phyloP scores from a whole-genome alignment of 225 moss, liverwort and hornwort genomes.

The Physcomitrium patens region DNA sequence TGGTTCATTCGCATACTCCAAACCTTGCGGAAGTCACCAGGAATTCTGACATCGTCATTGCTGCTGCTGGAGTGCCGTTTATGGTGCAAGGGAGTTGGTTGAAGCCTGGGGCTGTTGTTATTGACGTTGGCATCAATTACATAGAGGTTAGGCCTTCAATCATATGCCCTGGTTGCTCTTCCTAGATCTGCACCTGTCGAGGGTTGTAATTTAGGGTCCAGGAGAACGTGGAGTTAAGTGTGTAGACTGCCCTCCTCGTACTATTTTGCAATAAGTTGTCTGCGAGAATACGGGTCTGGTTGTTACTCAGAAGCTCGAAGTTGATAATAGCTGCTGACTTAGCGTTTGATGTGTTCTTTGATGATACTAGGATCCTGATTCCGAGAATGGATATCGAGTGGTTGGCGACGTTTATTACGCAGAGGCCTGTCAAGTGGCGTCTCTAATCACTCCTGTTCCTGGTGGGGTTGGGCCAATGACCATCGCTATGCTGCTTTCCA shows the following conservation, averaged over 20 bases:
- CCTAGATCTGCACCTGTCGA: background rate
- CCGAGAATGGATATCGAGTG: slow-evolving; percentile 80
- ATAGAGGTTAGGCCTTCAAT: slow-evolving; percentile 59
- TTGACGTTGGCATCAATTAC: slow-evolving; percentile 90
- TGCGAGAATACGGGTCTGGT: too few relatives aligned
- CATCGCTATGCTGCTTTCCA: slow-evolving; percentile 93
- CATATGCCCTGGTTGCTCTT: background rate
- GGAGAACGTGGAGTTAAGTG: too few relatives aligned
- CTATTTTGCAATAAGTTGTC: too few relatives aligned
- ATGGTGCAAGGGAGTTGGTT: slow-evolving; percentile 92
- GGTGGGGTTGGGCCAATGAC: slow-evolving; percentile 98
- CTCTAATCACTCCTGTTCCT: slow-evolving; percentile 90
- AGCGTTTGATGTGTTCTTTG: slow-evolving; percentile 21
- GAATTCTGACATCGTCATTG: slow-evolving; percentile 84
- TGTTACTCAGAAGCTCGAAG: background rate
- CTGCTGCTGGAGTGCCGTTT: slow-evolving; percentile 80
- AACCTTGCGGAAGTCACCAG: slow-evolving; percentile 83
- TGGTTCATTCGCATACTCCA: slow-evolving; percentile 85
- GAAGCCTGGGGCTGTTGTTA: slow-evolving; percentile 93
- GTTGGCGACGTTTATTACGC: slow-evolving; percentile 88
- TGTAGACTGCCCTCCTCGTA: too few relatives aligned
- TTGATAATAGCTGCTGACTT: slow-evolving; percentile 16
- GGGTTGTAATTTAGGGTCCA: too few relatives aligned
- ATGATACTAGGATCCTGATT: slow-evolving; percentile 38
- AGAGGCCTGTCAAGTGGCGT: slow-evolving; percentile 75